Conservation (phyloP, 1,284 basidiomycete genomes). For the Melampsora medusae region DNA sequence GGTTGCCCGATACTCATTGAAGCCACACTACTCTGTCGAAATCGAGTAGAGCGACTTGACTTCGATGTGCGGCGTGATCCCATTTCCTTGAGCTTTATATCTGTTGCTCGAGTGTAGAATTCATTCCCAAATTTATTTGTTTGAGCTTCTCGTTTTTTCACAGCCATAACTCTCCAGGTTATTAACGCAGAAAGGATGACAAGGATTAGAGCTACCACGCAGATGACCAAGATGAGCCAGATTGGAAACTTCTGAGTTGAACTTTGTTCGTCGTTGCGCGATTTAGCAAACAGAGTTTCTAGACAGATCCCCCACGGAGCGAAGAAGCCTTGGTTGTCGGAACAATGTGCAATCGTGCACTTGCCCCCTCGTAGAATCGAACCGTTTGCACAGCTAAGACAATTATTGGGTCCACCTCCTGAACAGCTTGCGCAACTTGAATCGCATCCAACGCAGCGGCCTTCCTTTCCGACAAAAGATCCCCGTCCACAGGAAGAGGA, state of each 20-base stretch:
- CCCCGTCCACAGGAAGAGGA: constrained; percentile 18
- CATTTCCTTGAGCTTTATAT: constrained; percentile 27
- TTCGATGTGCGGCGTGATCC: neutral
- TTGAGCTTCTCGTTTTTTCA: constrained; percentile 25
- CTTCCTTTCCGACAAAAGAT: constrained; percentile 15
- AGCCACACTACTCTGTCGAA: neutral
- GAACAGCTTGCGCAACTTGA: constrained; percentile 16
- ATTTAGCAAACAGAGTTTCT: constrained; percentile 12
- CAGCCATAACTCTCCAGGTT: constrained; percentile 16
- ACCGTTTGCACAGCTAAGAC: constrained; percentile 23
- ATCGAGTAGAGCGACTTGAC: no score
- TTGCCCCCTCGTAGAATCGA: constrained; percentile 8
- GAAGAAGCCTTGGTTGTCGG: neutral
- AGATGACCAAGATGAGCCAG: constrained; percentile 8
- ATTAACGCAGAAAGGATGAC: neutral
- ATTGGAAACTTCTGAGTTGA: neutral
- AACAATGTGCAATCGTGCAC: constrained; percentile 11
- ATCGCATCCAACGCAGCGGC: constrained; percentile 20
- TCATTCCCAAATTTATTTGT: constrained; percentile 29
- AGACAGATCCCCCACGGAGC: constrained; percentile 23
- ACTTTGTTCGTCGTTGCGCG: neutral
- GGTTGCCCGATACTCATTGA: neutral
- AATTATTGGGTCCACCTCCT: constrained; percentile 14
- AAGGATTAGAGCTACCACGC: constrained; percentile 5
- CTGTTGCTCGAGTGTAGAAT: constrained; percentile 11